Base-by-base conservation (phyloP, 2,329 filamentous ascomycete species). In the Penicillium sp. region DNA sequence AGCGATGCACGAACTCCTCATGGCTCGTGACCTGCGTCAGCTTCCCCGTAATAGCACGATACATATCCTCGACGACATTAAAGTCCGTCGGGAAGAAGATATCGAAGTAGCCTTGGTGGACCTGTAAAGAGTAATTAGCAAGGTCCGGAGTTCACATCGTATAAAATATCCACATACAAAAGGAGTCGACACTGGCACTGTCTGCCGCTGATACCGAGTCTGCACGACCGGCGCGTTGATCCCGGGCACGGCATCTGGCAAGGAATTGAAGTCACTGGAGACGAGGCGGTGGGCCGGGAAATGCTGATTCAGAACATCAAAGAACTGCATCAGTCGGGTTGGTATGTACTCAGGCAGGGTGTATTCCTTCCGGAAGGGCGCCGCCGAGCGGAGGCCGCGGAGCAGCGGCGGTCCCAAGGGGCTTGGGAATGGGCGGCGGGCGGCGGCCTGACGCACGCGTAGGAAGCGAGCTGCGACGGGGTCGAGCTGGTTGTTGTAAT, bases 11-110 rank as follows among this genome's bases (percentile, higher is more conserved):
- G 65, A 97, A 98, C 57, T 94, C 87, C 65, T 91, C 88, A 63
- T 98, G 93, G 33, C 84, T 82, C 66, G 84, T 79, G 45, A 95
- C 87, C 45, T 85, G 80, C 2, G 90, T 95, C 61, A 97, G 75
- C 66, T 94, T 93, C 29, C 91, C 91, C 0, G 93, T 98, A 61
- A 97, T 82, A 53, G 88, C 88, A 49, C 88, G 84, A 72, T 98
- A 98, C 60, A 97, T 82, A 61, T 88, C 83, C 70, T 97, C 89
- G 70, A 93, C 85, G 58, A 95, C 84, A 55, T 80, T 77, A 66
- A 98, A 98, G 70, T 98, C 86, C 10, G 93, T 98, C 0, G 93
- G 93, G 73, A 98, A 98, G 65, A 98, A 83, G 61, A 98, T 96
- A 67, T 98, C 94, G 66, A 98, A 98, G 71, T 95, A 97, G 40